These are phyloP conservation scores for Mycena sp. DNA, from an alignment of 1,284 basidiomycete species.

Conservation along the genomic window DNA sequence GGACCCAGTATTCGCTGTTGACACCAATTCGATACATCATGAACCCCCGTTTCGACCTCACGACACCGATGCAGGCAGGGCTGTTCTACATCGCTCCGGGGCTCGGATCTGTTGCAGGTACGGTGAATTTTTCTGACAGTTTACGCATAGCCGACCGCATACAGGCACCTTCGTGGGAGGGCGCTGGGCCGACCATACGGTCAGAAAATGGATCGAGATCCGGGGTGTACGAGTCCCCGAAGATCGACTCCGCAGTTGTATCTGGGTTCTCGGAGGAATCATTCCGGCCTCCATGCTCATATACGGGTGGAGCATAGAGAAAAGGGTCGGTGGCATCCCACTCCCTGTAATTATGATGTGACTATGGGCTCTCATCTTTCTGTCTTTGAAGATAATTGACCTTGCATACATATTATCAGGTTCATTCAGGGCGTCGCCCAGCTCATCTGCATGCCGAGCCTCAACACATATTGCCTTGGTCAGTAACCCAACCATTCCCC, in stretches of 20 bases:
- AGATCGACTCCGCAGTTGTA: conserved; percentile 33
- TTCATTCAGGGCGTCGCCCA: conserved; percentile 34
- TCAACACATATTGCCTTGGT: conserved; percentile 38
- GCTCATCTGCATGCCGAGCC: conserved; percentile 34
- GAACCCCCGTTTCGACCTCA: conserved; percentile 33
- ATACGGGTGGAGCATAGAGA: conserved; percentile 37
- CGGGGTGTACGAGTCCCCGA: conserved; percentile 33
- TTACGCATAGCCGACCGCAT: not conserved
- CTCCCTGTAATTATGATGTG: conserved; percentile 35
- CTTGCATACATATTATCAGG: conserved; percentile 14
- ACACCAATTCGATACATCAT: conserved; percentile 36
- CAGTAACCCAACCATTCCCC: not conserved
- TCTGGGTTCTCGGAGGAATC: conserved; percentile 28
- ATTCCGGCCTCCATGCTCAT: conserved; percentile 35
- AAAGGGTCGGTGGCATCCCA: conserved; percentile 30
- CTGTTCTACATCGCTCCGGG: conserved; percentile 36
- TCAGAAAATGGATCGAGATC: conserved; percentile 35
- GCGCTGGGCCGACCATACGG: conserved; percentile 35
- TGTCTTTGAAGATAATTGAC: not conserved
- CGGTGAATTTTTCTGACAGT: not conserved
- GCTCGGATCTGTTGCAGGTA: conserved; percentile 28
- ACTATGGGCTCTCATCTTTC: not conserved
- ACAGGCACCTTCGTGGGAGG: conserved; percentile 33
- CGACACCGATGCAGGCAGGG: conserved; percentile 34
- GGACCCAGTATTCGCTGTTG: conserved; percentile 34